These are phyloP conservation scores for Phycomyces nitens DNA, from an alignment of 192 early-diverging fungal genomes.

Conservation along the genomic window DNA sequence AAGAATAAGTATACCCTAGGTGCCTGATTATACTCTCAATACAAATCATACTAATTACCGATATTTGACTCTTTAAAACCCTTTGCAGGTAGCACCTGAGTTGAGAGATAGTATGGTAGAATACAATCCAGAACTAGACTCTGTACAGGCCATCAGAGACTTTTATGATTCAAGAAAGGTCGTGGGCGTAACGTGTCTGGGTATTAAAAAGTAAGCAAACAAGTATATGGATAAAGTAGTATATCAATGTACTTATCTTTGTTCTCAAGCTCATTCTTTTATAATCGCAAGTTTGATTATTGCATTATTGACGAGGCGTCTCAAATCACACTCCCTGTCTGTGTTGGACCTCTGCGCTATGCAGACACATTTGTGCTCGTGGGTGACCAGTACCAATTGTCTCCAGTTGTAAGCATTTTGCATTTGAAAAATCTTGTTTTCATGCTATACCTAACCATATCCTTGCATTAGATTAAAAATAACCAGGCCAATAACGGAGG, in stretches of 20 bases:
- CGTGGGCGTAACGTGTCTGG: constrained; percentile 88
- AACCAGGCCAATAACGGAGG: constrained; percentile 51
- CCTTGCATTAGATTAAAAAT: constrained; percentile 47
- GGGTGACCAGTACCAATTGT: constrained; percentile 94
- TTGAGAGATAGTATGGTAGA: constrained; percentile 23
- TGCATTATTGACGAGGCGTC: constrained; percentile 97
- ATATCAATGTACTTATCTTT: constrained; percentile 5
- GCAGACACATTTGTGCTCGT: constrained; percentile 87
- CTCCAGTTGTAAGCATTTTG: constrained; percentile 77
- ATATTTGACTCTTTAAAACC: too few species aligned
- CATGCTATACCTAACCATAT: too few species aligned
- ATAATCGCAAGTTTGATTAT: constrained; percentile 81
- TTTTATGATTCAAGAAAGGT: constrained; percentile 62
- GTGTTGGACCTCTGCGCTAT: constrained; percentile 81
- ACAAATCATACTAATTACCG: too few species aligned
- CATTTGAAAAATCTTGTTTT: too few species aligned
- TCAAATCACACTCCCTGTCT: constrained; percentile 87
- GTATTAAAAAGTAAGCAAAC: constrained; percentile 74
- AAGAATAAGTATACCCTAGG: too few species aligned
- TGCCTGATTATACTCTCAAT: background rate
- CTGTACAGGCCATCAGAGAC: constrained; percentile 56
- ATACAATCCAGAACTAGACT: constrained; percentile 38
- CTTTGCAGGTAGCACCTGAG: constrained; percentile 17
- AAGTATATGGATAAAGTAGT: too few species aligned
- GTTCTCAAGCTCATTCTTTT: constrained; percentile 67